phyloP scores from a whole-genome alignment of 305 asterid species.

The Fraxinus dipetala region DNA sequence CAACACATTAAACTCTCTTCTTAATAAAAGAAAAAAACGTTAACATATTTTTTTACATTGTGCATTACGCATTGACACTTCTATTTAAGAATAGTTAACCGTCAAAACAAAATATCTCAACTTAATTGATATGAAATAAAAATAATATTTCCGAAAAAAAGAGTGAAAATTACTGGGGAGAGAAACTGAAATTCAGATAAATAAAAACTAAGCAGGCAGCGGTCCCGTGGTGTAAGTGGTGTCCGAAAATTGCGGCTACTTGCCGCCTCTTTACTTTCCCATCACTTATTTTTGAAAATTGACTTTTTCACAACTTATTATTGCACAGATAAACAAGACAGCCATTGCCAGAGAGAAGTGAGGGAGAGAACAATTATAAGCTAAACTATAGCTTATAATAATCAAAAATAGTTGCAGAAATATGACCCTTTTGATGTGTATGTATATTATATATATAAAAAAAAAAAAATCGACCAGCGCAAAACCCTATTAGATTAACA shows the following conservation, averaged over 20 bases:
- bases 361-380: constrained; percentile 28
- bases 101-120: neutral
- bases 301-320: constrained; percentile 14
- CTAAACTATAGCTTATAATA: constrained; percentile 18
- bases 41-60: neutral
- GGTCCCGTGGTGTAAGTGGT: constrained; percentile 26
- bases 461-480: constrained; percentile 18
- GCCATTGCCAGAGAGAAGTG: constrained; percentile 20
- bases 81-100: neutral
- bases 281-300: constrained; percentile 25
- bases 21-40: neutral
- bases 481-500: constrained; percentile 31
- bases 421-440: constrained; percentile 39
- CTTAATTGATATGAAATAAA: neutral
- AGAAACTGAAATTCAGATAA: neutral
- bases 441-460: neutral
- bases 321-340: constrained; percentile 14
- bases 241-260: constrained; percentile 76
- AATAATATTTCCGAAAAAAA: neutral
- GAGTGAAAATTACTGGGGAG: neutral
- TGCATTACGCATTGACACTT: neutral
- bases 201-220: neutral
- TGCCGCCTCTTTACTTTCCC: constrained; percentile 57
- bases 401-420: constrained; percentile 35
- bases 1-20: neutral